A percentile compares a stretch with the other conserved stretches of the same genome.
Conservation (phyloP, 2,329 filamentous ascomycete genomes). For the Botrytis hyacinthi region DNA sequence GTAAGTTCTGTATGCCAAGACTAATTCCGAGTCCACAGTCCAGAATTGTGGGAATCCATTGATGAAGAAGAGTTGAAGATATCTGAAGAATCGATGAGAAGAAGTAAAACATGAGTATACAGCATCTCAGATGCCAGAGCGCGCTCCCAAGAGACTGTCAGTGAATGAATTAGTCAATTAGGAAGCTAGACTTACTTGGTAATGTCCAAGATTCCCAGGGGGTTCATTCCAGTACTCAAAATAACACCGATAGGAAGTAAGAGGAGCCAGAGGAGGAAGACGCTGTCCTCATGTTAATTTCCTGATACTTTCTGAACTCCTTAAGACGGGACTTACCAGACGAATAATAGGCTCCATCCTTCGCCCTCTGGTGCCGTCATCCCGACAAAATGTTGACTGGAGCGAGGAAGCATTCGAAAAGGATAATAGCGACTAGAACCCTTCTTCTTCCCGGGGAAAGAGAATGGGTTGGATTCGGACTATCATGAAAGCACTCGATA, state of each 20-base stretch:
- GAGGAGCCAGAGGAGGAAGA: neutral
- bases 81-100: neutral
- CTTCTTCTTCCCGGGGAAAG: neutral
- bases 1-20: neutral
- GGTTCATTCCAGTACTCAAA: neutral
- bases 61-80: neutral
- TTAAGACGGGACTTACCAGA: neutral
- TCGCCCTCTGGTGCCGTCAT: neutral
- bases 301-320: neutral
- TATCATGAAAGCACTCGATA: neutral
- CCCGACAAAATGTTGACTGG: neutral
- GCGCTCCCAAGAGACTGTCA: neutral
- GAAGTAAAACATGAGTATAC: neutral
- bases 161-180: fast-evolving
- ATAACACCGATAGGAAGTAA: neutral
- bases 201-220: neutral
- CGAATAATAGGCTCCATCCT: neutral
- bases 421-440: neutral
- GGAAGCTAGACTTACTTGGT: neutral
- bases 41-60: neutral
- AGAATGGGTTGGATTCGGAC: neutral
- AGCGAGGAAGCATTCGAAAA: neutral
- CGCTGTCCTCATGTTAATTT: neutral
- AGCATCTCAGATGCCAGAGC: neutral
- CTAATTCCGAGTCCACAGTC: neutral